These are phyloP conservation scores for Collybia sp. DNA, from an alignment of 768 basidiomycete genomes.

Conservation along the genomic window DNA sequence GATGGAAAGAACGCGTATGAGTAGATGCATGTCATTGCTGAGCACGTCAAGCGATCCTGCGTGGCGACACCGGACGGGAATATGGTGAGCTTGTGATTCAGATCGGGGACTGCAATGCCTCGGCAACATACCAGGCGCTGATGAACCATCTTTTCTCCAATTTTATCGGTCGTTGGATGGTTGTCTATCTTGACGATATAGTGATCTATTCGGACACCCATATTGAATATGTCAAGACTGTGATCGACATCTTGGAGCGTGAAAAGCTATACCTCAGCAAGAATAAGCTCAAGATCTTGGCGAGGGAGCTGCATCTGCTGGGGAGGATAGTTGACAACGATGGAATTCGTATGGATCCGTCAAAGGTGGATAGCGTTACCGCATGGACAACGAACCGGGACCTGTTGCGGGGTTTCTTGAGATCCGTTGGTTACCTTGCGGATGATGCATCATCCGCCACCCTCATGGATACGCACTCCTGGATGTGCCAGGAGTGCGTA, in stretches of 20 bases:
- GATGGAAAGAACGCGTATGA: no score
- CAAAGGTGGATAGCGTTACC: constrained; percentile 25
- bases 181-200: constrained; percentile 21
- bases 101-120: constrained; percentile 5
- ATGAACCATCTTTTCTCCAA: constrained; percentile 26
- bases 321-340: constrained; percentile 24
- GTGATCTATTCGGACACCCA: constrained; percentile 29
- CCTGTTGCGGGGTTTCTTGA: constrained; percentile 23
- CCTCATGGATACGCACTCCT: no score
- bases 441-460: no score
- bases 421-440: constrained; percentile 25
- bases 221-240: constrained; percentile 23
- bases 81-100: constrained; percentile 21
- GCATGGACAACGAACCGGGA: constrained; percentile 20
- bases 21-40: constrained; percentile 21
- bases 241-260: constrained; percentile 21
- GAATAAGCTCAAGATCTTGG: constrained; percentile 11
- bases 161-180: constrained; percentile 29
- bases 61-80: constrained; percentile 21
- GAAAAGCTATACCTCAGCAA: constrained; percentile 22
- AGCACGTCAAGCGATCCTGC: constrained; percentile 12
- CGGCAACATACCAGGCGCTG: constrained; percentile 28
- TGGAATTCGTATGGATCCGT: constrained; percentile 28
- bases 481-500: constrained; percentile 14
- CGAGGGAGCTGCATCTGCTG: constrained; percentile 16